Percentiles rank a stretch among this genome's conserved stretches.
Evolutionary conservation across 2,329 filamentous ascomycete species (phyloP).

Genomic region (Hymenotorrendiella dingleyae): DNA sequence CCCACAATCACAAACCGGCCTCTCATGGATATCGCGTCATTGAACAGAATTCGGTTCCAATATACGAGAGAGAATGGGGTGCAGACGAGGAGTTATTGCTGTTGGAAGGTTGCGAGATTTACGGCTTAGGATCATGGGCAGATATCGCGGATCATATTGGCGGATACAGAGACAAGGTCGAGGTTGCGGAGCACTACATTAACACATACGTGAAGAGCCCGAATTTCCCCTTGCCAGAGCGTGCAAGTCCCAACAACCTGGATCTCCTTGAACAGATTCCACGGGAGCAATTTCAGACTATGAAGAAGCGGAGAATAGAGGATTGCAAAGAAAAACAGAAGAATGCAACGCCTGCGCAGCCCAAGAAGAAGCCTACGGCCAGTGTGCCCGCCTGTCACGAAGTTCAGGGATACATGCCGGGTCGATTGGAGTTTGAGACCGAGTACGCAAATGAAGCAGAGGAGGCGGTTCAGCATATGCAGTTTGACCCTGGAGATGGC

Average conservation of each 20-base stretch:
- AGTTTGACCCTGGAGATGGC: conserved; percentile 93
- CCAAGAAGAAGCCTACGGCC: conserved; percentile 92
- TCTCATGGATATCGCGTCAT: conserved; percentile 90
- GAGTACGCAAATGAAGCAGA: conserved; percentile 98
- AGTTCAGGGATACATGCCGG: conserved; percentile 98
- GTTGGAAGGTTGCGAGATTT: conserved; percentile 90
- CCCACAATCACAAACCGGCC: conserved; percentile 78
- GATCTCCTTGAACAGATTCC: conserved; percentile 74
- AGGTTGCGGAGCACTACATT: conserved; percentile 92
- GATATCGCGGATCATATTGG: conserved; percentile 98
- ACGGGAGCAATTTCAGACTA: conserved; percentile 85
- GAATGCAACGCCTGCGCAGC: conserved; percentile 73
- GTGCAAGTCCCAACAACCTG: conserved; percentile 77
- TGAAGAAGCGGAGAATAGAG: conserved; percentile 91
- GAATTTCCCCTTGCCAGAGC: conserved; percentile 78
- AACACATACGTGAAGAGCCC: conserved; percentile 79
- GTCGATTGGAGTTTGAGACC: conserved; percentile 92
- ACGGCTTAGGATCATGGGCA: conserved; percentile 93
- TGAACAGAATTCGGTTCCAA: conserved; percentile 96
- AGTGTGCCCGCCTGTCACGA: conserved; percentile 96
- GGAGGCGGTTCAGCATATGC: conserved; percentile 96
- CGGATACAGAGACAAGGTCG: conserved; percentile 88
- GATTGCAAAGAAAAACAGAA: conserved; percentile 83
- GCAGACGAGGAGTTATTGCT: conserved; percentile 94
- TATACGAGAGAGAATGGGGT: conserved; percentile 92